Evolutionary conservation across 176 grass and related monocot genomes (phyloP), one percentile per base, ranked within the genome.

Genomic region (Puya raimondii): DNA sequence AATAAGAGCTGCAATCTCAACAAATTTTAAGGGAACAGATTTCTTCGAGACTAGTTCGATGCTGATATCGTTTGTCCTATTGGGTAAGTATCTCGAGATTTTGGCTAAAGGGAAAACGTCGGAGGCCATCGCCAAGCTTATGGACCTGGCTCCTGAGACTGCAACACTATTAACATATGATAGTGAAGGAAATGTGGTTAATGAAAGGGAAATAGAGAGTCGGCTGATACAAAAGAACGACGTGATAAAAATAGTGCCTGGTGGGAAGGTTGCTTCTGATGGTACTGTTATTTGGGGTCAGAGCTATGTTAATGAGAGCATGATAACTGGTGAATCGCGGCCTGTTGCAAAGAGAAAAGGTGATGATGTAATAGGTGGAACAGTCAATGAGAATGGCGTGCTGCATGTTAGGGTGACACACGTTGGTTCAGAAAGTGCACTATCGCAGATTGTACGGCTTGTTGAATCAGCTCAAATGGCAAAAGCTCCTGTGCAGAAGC

Each of bases 31-130:
- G 70, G 74, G 83, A 85, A 92, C 82, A 53, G 93, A 97, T 84
- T 97, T 97, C 85, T 97, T 97, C 50, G 93, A 97, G 76, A 97
- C 93, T 54, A 97, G 93, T 80, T 97, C 89, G 13, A 97, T 97
- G 93, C 82, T 97, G 20, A 92, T 92, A 78, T 97, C 89, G 22
- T 97, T 97, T 76, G 92, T 97, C 47, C 84, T 97, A 69, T 79
- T 97, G 47, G 93, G 93, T 26, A 97, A 97, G 69, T 97, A 92
- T 70, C 93, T 97, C 48, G 93, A 97, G 80, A 87, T 92, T 54
- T 85, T 97, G 80, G 93, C 93, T 52, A 97, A 92, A 85, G 93
- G 93, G 50, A 97, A 90, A 70, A 97, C 93, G 2, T 97, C 88
- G 48, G 93, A 88, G 68, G 93, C 93, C 77, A 97, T 97, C 33